Conservation (phyloP, 208 protist species). For the Leishmania major region DNA sequence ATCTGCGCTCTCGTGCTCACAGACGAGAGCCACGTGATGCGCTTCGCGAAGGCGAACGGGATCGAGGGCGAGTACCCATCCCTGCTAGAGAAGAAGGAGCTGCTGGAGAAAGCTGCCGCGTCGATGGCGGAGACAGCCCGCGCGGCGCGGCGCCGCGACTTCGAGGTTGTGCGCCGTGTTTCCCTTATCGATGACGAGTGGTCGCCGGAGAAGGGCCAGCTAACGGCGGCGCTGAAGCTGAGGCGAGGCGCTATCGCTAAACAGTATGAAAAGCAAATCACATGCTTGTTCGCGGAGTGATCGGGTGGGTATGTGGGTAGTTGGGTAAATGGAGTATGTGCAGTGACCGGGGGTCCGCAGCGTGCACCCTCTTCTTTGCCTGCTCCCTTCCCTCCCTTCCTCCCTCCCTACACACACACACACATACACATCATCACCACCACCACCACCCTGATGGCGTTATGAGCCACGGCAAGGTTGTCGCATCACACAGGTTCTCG, state of each 20-base stretch:
- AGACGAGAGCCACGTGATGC: conserved; percentile 34
- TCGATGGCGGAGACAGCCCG: conserved; percentile 48
- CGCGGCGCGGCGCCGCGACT: conserved; percentile 31
- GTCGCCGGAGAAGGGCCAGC: conserved; percentile 77
- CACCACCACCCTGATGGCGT: too few species aligned
- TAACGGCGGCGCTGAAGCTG: conserved; percentile 82
- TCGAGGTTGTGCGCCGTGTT: conserved; percentile 63
- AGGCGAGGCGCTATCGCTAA: conserved; percentile 54
- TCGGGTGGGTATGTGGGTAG: too few species aligned
- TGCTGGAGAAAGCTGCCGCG: conserved; percentile 32
- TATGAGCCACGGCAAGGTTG: too few species aligned
- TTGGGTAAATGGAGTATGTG: too few species aligned
- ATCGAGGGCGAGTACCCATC: conserved; percentile 36
- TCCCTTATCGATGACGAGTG: conserved; percentile 65
- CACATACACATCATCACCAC: too few species aligned
- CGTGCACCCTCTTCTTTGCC: not conserved
- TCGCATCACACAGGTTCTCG: too few species aligned
- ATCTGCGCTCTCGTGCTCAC: conserved; percentile 60
- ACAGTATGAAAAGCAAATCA: conserved; percentile 62
- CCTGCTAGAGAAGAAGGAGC: conserved; percentile 33
- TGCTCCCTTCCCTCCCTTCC: not conserved
- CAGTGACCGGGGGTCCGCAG: not conserved
- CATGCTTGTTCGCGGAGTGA: conserved; percentile 51
- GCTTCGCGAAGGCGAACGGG: conserved; percentile 45
- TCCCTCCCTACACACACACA: not conserved